Base-by-base conservation (phyloP, 352 stramenopile genomes). In the Pythium apleroticum region DNA sequence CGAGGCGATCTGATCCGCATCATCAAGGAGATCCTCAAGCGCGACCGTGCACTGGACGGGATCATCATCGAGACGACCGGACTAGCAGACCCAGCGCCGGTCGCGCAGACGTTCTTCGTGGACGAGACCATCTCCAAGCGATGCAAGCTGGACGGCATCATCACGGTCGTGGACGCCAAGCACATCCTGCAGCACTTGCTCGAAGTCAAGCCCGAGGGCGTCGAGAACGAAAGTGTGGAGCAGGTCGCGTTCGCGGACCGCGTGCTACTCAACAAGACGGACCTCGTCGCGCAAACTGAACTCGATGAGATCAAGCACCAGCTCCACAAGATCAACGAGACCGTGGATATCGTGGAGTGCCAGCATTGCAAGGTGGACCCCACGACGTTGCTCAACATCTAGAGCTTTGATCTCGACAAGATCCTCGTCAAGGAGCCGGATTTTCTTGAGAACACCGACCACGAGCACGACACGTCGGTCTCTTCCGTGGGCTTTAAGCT, bases 161-260 rank as follows among this genome's bases (percentile, higher is more conserved):
- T 99, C 65, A 98, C 96, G 1, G 86, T 99, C 45, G 90, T 98
- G 9, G 96, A 99, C 63, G 90, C 93, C 41, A 98, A 98, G 71
- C 80, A 98, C 63, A 97, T 98, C 52, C 39, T 91, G 12, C 55
- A 27, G 14, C 54, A 60, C 22, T 33, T 60, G 54, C 54, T 60
- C 8, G 54, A 30, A 28, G 60, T 52, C 5, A 65, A 76, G 24
- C 41, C 57, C 48, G 65, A 83, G 43, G 63, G 60, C 28, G 60
- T 49, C 20, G 35, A 64, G 35, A 57, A 64, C 24, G 45, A 64
- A 25, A 53, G 45, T 30, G 76, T 96, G 25, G 91, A 96, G 55
- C 95, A 98, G 73, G 83, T 98, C 46, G 95, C 98, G 71, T 98
- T 98, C 70, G 90, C 95, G 0, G 96, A 98, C 66, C 81, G 98